Conservation (phyloP, 169 alveolate species). For the Cytauxzoon felis region DNA sequence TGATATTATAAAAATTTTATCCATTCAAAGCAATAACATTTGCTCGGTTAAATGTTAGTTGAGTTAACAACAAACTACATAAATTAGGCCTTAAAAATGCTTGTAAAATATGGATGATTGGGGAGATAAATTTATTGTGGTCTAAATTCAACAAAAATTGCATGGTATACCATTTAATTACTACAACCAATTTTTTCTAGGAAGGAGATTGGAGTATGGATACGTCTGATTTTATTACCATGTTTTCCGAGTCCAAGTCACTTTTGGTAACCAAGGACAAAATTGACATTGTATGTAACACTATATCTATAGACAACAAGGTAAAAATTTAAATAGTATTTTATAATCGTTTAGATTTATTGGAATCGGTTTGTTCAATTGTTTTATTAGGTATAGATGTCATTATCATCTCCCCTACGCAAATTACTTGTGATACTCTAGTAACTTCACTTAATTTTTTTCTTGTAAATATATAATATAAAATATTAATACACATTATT, state of each 20-base stretch:
- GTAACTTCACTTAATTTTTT: too few species aligned
- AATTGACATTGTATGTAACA: constrained; percentile 17
- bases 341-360: not conserved
- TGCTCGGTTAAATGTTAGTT: constrained; percentile 5
- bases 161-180: not conserved
- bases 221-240: constrained; percentile 7
- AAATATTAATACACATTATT: too few species aligned
- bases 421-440: too few species aligned
- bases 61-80: not conserved
- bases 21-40: not conserved
- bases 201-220: constrained; percentile 11
- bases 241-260: constrained; percentile 16
- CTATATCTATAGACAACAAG: constrained; percentile 30
- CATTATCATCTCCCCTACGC: too few species aligned
- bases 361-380: constrained; percentile 45
- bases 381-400: not conserved
- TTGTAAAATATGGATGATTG: constrained; percentile 29
- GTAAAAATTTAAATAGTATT: not conserved
- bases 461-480: too few species aligned
- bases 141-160: constrained; percentile 1
- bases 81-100: constrained; percentile 9
- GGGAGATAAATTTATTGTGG: constrained; percentile 46
- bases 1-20: constrained; percentile 12
- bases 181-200: not conserved
- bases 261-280: constrained; percentile 40